These are phyloP conservation scores for Senna tora DNA, from an alignment of 306 rosid species.

Conservation along the genomic window DNA sequence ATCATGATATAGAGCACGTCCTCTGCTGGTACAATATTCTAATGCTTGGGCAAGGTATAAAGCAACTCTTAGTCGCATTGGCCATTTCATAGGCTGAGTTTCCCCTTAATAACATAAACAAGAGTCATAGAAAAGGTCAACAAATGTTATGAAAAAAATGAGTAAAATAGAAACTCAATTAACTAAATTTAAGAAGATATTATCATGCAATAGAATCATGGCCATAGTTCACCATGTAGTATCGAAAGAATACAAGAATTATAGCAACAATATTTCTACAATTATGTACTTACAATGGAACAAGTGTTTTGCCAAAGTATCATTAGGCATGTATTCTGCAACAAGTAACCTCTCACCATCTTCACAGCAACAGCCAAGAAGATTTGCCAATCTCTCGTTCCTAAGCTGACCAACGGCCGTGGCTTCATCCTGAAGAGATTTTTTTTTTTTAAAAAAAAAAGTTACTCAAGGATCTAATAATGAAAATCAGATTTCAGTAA, in stretches of 20 bases:
- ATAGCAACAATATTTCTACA: background rate
- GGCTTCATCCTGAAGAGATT: conserved; percentile 60
- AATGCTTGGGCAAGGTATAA: conserved; percentile 71
- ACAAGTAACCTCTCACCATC: conserved; percentile 71
- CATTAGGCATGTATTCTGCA: conserved; percentile 66
- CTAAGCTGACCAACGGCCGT: conserved; percentile 66
- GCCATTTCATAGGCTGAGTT: conserved; percentile 65
- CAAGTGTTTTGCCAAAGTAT: conserved; percentile 71
- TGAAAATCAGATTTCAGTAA: background rate
- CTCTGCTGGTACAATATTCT: conserved; percentile 67
- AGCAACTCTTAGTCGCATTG: conserved; percentile 69
- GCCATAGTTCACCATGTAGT: background rate
- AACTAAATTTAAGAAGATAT: background rate
- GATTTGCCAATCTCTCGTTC: conserved; percentile 56
- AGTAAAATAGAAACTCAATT: background rate
- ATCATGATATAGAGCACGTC: conserved; percentile 70
- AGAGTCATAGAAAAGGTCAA: conserved; percentile 2
- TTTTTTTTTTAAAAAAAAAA: background rate
- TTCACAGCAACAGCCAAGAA: conserved; percentile 69
- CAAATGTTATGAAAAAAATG: too few species aligned
- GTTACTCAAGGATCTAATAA: background rate
- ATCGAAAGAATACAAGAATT: background rate
- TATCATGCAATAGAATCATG: conserved; percentile 8
- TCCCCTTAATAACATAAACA: conserved; percentile 54
- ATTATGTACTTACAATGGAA: conserved; percentile 61